A percentile compares a stretch with the other conserved stretches of the same genome.
Evolutionary conservation across 2,329 filamentous ascomycete species (phyloP).

Genomic region (Botryosphaeria agaves): DNA sequence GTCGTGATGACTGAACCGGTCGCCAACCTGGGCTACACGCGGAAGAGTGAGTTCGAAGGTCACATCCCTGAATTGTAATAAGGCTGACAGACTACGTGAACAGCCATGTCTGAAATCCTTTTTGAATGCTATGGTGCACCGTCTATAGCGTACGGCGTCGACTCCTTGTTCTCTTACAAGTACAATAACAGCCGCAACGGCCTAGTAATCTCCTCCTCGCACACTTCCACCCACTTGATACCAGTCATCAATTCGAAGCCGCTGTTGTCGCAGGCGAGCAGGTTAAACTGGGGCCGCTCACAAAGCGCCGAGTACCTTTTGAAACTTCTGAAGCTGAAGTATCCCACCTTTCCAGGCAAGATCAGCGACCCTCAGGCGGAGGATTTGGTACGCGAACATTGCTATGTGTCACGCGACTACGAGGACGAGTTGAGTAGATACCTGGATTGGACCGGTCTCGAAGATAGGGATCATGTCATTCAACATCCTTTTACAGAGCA

Average conservation of each 20-base stretch:
- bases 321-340: slow-evolving; percentile 80
- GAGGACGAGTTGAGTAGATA: slow-evolving; percentile 58
- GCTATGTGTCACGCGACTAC: slow-evolving; percentile 75
- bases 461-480: slow-evolving; percentile 74
- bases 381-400: slow-evolving; percentile 72
- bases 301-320: slow-evolving; percentile 82
- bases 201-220: slow-evolving; percentile 77
- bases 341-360: slow-evolving; percentile 75
- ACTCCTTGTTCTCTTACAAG: slow-evolving; percentile 88
- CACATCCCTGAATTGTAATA: slow-evolving; percentile 1
- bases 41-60: slow-evolving; percentile 49
- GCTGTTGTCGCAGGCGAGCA: slow-evolving; percentile 66
- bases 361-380: slow-evolving; percentile 77
- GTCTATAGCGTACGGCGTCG: slow-evolving; percentile 82
- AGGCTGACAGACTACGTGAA: slow-evolving; percentile 10
- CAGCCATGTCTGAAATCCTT: slow-evolving; percentile 91
- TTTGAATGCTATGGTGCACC: slow-evolving; percentile 93
- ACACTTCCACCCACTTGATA: slow-evolving; percentile 89
- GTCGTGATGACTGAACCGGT: slow-evolving; percentile 93
- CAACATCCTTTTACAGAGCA: slow-evolving; percentile 93
- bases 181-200: slow-evolving; percentile 82
- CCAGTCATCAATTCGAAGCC: slow-evolving; percentile 79
- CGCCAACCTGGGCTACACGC: slow-evolving; percentile 74
- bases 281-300: slow-evolving; percentile 87
- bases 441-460: slow-evolving; percentile 80